Base-by-base conservation (phyloP, 495 filamentous ascomycete species). In the Ramalina peruviana region DNA sequence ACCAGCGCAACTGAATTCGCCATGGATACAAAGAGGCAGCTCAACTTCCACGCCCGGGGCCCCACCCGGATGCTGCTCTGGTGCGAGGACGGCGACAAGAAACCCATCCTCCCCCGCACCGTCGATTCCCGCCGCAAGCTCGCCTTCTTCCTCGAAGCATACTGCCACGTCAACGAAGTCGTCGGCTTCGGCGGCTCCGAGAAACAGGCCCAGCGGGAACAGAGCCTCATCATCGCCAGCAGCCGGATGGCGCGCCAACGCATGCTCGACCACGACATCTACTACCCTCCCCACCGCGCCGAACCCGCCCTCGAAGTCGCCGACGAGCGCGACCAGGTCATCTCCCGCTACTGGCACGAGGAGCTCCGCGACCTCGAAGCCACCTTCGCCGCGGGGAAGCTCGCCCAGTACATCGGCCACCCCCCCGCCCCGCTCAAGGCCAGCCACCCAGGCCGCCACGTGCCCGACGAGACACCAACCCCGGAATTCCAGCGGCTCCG, bases 41-140 rank as follows among this genome's bases (percentile, higher is more conserved):
- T 58, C 2, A 59, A 74, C 16, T 76, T 82, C 47, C 80, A 85
- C 41, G 65, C 59, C 17, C 80, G 79, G 53, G 81, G 88, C 9
- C 72, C 75, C 6, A 80, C 90, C 7, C 76, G 87, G 46, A 76
- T 89, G 65, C 66, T 95, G 3, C 54, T 84, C 25, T 82, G 83
- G 74, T 43, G 75, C 5, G 59, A 65, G 0, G 60, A 74, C 27
- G 53, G 62, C 0, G 81, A 85, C 20, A 74, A 70, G 42, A 50
- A 56, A 1, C 13, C 46, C 2, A 38, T 73, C 6, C 36, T 81
- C 4, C 85, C 88, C 1, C 74, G 73, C 25, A 65, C 58, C 2
- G 48, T 81, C 3, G 60, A 58, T 16, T 60, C 67, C 3, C 75
- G 82, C 40, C 67, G 56, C 38, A 79, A 80, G 41, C 43, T 67